These are phyloP conservation scores for Fusarium ramigenum DNA, from an alignment of 2,329 filamentous ascomycete species.

Conservation along the genomic window DNA sequence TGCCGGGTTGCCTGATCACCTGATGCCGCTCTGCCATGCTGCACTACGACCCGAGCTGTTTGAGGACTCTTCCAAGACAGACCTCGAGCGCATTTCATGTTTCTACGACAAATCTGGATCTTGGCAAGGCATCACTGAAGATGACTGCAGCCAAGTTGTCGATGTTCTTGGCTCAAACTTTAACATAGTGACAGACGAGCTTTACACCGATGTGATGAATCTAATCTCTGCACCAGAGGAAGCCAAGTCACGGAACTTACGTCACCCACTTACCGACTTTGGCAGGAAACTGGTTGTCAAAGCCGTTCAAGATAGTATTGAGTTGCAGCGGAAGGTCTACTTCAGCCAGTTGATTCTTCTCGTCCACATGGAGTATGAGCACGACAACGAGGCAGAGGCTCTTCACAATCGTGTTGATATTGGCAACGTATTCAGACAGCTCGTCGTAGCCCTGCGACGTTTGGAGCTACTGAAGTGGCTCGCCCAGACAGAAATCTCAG, in stretches of 20 bases:
- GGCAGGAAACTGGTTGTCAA: conserved; percentile 79
- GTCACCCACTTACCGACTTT: conserved; percentile 73
- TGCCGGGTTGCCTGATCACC: conserved; percentile 73
- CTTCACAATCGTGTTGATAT: conserved; percentile 70
- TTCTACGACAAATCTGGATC: conserved; percentile 85
- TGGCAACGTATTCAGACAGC: conserved; percentile 72
- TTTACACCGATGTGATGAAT: conserved; percentile 62
- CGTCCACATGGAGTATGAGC: conserved; percentile 85
- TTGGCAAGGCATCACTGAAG: conserved; percentile 81
- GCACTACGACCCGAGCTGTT: conserved; percentile 78
- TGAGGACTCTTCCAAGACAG: conserved; percentile 74
- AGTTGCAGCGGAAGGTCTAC: conserved; percentile 76
- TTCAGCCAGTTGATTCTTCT: conserved; percentile 85
- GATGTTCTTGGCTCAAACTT: conserved; percentile 73
- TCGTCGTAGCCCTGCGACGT: conserved; percentile 76
- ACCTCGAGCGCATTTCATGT: conserved; percentile 77
- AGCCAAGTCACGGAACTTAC: conserved; percentile 56
- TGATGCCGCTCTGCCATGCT: conserved; percentile 73
- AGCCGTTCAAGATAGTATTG: conserved; percentile 80
- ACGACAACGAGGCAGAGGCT: conserved; percentile 76
- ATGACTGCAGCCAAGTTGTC: conserved; percentile 77
- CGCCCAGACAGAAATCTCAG: conserved; percentile 64
- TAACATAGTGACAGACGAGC: conserved; percentile 63
- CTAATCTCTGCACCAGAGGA: conserved; percentile 59
- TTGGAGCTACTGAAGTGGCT: conserved; percentile 80